These are phyloP conservation scores for Fusarium papillatum DNA, from an alignment of 2,329 filamentous ascomycete species.

Conservation along the genomic window DNA sequence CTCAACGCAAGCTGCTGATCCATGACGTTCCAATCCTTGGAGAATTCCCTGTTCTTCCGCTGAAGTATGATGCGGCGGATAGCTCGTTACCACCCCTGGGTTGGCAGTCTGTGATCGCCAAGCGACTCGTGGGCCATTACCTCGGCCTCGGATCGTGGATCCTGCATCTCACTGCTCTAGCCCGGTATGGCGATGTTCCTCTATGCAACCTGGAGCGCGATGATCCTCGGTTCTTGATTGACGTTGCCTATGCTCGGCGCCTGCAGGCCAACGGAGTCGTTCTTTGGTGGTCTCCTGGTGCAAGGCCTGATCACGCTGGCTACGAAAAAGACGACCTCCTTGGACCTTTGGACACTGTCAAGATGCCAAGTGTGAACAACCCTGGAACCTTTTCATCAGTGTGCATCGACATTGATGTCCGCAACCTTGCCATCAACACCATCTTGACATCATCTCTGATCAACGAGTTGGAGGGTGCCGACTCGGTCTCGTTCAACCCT, in stretches of 20 bases:
- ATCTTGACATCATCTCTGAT: constrained; percentile 96
- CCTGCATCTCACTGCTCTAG: constrained; percentile 86
- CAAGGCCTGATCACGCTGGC: constrained; percentile 93
- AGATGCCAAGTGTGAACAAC: constrained; percentile 94
- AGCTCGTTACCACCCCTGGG: constrained; percentile 91
- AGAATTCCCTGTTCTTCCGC: constrained; percentile 85
- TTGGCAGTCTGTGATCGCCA: constrained; percentile 92
- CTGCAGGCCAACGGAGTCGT: constrained; percentile 94
- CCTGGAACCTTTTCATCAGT: constrained; percentile 96
- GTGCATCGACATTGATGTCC: constrained; percentile 94
- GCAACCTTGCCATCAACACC: constrained; percentile 97
- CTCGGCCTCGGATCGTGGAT: constrained; percentile 95
- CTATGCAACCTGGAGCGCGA: constrained; percentile 96
- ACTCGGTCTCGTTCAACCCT: constrained; percentile 86
- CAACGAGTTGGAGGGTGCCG: constrained; percentile 93
- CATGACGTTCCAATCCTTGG: constrained; percentile 88
- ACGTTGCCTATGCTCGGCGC: constrained; percentile 92
- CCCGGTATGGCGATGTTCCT: constrained; percentile 93
- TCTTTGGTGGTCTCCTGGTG: constrained; percentile 94
- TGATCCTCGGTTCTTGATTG: constrained; percentile 94
- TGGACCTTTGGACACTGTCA: constrained; percentile 85
- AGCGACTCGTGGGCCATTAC: constrained; percentile 89
- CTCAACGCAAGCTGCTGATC: constrained; percentile 82
- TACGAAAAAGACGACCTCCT: constrained; percentile 94
- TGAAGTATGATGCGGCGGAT: constrained; percentile 87